Base-by-base conservation (phyloP, 2,329 filamentous ascomycete genomes). In the Ilyonectria robusta region DNA sequence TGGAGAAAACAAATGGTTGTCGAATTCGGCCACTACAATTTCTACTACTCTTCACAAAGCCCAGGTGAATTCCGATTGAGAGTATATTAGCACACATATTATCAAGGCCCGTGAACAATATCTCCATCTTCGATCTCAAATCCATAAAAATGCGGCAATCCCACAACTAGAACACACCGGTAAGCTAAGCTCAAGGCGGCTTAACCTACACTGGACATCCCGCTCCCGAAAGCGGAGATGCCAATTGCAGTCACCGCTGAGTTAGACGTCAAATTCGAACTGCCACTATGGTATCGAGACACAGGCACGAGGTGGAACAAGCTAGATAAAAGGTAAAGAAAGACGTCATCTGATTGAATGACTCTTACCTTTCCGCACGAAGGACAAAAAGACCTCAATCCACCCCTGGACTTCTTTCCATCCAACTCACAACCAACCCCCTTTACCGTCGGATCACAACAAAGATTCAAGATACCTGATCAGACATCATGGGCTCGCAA, bases 401-500 rank as follows among this genome's bases (percentile, higher is more conserved):
- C 29, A 19, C 21, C 6, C 23, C 15, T 15, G 9, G 17, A n/a
- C 40, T 15, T 19, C 42, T 19, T 26, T 53, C 10, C 15, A 13
- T n/a, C 33, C 6, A 29, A 40, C 5, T n/a, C 26, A 2, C 13
- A 17, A 35, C 15, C 21, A 31, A 50, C 50, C 33, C 47, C 23
- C 17, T 8, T 60, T 10, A 60, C 17, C 7, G 23, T 7, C n/a
- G 23, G 46, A 15, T 29, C 40, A 57, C 23, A 56, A 8, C 13
- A 51, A 26, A 13, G 29, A 60, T 29, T 37, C 8, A 31, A 31
- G 23, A 53, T n/a, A 59, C 46, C 21, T 47, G 10, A 50, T 15
- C 31, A 6, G 23, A 64, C 53, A 77, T 19, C 37, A 81, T 81
- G 80, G 78, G 75, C 19, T 81, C 80, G 17, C 75, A 74, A 62